Evolutionary conservation across 176 grass and related monocot genomes (phyloP), one percentile per base, ranked within the genome.

Genomic region (Carex myosuroides): DNA sequence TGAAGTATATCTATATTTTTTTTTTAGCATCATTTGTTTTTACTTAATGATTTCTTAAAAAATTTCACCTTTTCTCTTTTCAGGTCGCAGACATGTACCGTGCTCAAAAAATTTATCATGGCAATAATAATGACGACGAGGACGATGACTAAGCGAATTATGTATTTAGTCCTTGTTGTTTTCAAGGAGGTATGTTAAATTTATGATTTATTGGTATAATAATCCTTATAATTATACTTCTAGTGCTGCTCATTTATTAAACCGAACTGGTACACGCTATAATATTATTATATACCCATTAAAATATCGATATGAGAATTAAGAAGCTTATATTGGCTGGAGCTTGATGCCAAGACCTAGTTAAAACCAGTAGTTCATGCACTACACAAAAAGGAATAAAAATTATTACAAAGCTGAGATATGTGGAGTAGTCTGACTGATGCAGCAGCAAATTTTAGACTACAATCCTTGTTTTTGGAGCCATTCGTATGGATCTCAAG

Each of bases 21-120:
- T 24, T 62, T 62, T 26, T 35, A 57, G 73, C 22, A 26, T 78
- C 26, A 4, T 56, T 56, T 78, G 0, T 57, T 71, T 64, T 80
- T 62, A 32, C 35, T 85, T 21, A 1, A 17, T 86, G 42, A 53
- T 78, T 84, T 85, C 65, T 65, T 73, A 76, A 5, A 85, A 60
- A 26, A 0, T 3, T 22, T 56, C 8, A 21, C 62, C 72, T 16
- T 75, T 6, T 85, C 17, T 71, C 58, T 59, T 93, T 37, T 62
- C 85, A 98, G 96, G 91, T 95, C 8, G 96, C 96, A 83, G 96
- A 92, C 39, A 88, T 98, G 93, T 98, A 98, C 61, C 85, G 88
- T 83, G 91, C 93, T 81, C 96, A 98, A 88, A 98, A 98, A 80
- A 93, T 94, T 87, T 86, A 93, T 64, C 95, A 98, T 39, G 78